These are phyloP conservation scores for Bipolaris gigantea DNA, from an alignment of 2,329 filamentous ascomycete species.

Conservation along the genomic window DNA sequence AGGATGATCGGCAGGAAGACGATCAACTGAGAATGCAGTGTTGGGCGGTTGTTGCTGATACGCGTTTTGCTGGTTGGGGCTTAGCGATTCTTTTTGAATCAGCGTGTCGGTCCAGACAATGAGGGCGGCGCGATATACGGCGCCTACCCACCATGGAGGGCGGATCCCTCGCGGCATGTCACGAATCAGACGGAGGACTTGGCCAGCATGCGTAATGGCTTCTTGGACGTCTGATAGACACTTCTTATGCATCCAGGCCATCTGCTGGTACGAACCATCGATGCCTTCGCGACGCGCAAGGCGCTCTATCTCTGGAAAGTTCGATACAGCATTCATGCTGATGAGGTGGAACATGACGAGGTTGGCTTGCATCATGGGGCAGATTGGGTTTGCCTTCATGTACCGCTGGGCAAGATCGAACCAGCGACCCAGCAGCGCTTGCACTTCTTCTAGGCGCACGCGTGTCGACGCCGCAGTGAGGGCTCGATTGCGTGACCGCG, in stretches of 20 bases:
- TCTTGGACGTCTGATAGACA: constrained; percentile 67
- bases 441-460: constrained; percentile 64
- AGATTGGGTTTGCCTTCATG: constrained; percentile 59
- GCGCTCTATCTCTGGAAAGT: constrained; percentile 68
- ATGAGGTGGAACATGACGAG: constrained; percentile 72
- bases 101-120: constrained; percentile 57
- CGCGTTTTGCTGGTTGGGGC: constrained; percentile 41
- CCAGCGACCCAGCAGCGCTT: constrained; percentile 66
- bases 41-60: constrained; percentile 42
- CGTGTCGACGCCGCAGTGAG: constrained; percentile 64
- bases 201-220: constrained; percentile 67
- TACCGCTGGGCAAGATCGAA: constrained; percentile 64
- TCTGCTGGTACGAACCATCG: constrained; percentile 59
- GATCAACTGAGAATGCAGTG: constrained; percentile 55
- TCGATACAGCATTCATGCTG: constrained; percentile 67
- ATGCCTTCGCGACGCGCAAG: constrained; percentile 64
- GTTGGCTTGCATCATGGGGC: constrained; percentile 64
- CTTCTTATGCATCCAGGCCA: constrained; percentile 59
- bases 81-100: constrained; percentile 51
- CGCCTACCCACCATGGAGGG: constrained; percentile 72
- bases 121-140: constrained; percentile 63
- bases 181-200: constrained; percentile 64
- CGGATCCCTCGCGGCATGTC: constrained; percentile 62
- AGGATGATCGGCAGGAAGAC: constrained; percentile 55
- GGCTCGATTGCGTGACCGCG: constrained; percentile 52